Conservation (phyloP, 306 rosid species). For the Rubus idaeus region DNA sequence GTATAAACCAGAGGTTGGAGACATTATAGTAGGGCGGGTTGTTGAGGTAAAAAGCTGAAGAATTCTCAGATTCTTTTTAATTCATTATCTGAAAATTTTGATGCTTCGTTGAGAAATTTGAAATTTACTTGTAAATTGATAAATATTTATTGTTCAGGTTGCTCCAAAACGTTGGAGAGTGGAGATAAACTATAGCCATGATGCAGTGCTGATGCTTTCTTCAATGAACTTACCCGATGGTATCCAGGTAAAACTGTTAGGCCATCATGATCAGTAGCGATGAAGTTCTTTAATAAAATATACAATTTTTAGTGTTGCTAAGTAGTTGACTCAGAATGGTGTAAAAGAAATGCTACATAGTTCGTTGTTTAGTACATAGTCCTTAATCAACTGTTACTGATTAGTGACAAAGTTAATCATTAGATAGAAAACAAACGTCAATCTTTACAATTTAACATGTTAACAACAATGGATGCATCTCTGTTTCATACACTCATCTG, state of each 20-base stretch:
- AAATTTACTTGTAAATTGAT: background rate
- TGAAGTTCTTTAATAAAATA: background rate
- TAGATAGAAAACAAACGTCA: background rate
- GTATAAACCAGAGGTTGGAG: slow-evolving; percentile 97
- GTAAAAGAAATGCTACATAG: background rate
- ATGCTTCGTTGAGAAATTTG: background rate
- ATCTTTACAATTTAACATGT: background rate
- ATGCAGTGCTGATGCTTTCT: slow-evolving; percentile 90
- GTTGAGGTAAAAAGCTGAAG: slow-evolving; percentile 52
- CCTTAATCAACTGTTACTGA: background rate
- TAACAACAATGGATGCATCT: background rate
- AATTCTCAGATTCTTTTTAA: background rate
- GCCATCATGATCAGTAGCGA: background rate
- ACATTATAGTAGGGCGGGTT: slow-evolving; percentile 82
- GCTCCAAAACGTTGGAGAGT: slow-evolving; percentile 88
- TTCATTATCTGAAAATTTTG: background rate
- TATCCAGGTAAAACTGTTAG: slow-evolving; percentile 60
- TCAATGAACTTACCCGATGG: slow-evolving; percentile 95
- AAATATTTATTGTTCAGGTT: slow-evolving; percentile 45
- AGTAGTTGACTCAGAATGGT: background rate
- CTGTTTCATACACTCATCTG: background rate
- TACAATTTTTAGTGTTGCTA: background rate
- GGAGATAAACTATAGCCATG: slow-evolving; percentile 78
- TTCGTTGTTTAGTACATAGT: background rate
- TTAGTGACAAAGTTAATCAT: background rate